Evolutionary conservation across 352 stramenopile genomes (phyloP).

Genomic region (Phytophthora sansomeana): DNA sequence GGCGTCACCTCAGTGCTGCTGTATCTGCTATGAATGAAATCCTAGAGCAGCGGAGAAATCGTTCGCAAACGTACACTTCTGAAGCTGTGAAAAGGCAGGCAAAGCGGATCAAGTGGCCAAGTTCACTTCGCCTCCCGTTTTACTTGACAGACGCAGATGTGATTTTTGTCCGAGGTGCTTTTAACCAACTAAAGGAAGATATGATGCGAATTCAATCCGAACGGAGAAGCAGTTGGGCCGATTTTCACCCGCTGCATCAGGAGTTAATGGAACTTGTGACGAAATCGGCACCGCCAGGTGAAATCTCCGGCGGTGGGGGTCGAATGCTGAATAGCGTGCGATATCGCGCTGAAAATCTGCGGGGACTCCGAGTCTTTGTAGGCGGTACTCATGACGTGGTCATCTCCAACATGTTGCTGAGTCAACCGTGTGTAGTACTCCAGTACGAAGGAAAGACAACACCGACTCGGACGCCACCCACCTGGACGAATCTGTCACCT

Average conservation of each 20-base stretch:
- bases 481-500: slow-evolving; percentile 67
- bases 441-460: slow-evolving; percentile 50
- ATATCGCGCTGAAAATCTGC: slow-evolving; percentile 39
- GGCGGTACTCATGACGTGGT: slow-evolving; percentile 50
- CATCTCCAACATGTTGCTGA: slow-evolving; percentile 54
- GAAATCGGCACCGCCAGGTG: slow-evolving; percentile 9
- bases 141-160: slow-evolving; percentile 44
- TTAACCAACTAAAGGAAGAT: slow-evolving; percentile 49
- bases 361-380: slow-evolving; percentile 52
- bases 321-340: slow-evolving; percentile 37
- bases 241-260: slow-evolving; percentile 56
- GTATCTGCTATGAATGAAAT: slow-evolving; percentile 43
- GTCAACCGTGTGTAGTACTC: slow-evolving; percentile 56
- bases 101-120: slow-evolving; percentile 49
- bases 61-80: background rate
- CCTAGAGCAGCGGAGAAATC: slow-evolving; percentile 32
- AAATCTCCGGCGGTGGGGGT: slow-evolving; percentile 12
- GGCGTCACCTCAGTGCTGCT: slow-evolving; percentile 32
- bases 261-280: slow-evolving; percentile 45
- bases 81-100: slow-evolving; percentile 15
- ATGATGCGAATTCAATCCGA: slow-evolving; percentile 30
- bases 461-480: slow-evolving; percentile 42
- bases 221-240: slow-evolving; percentile 47
- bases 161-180: slow-evolving; percentile 42
- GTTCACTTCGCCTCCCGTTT: slow-evolving; percentile 32